phyloP scores from a whole-genome alignment of 2,329 filamentous ascomycete genomes.

The Harringtonia aguacate region DNA sequence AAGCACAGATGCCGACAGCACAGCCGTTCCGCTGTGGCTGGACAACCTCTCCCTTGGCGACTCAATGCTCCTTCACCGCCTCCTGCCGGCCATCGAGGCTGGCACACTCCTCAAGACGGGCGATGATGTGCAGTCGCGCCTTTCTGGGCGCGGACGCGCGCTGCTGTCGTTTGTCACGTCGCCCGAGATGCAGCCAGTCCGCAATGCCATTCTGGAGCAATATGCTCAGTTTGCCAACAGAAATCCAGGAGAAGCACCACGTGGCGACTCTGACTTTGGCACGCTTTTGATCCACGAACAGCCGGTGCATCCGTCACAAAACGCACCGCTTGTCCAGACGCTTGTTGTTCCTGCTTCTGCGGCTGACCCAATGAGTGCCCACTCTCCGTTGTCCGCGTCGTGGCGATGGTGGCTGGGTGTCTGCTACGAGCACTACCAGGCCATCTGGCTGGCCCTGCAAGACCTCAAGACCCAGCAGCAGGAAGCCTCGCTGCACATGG shows the following conservation, averaged over 20 bases:
- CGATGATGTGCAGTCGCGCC: background rate
- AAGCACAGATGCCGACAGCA: conserved; percentile 16
- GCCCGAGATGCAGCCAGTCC: conserved; percentile 19
- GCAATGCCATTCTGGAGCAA: conserved; percentile 21
- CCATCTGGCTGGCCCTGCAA: conserved; percentile 30
- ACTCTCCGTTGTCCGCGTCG: conserved; percentile 9
- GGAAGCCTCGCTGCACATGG: conserved; percentile 25
- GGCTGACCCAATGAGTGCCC: background rate
- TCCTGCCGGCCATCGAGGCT: conserved; percentile 2
- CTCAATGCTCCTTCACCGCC: conserved; percentile 23
- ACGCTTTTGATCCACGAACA: conserved; percentile 18
- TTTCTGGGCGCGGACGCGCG: conserved; percentile 8
- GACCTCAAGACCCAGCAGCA: conserved; percentile 29
- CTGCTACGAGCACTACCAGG: conserved; percentile 39
- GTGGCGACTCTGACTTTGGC: background rate
- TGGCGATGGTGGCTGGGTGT: conserved; percentile 34
- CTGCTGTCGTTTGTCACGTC: conserved; percentile 17
- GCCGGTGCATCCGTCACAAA: conserved; percentile 50
- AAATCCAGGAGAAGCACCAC: too few species aligned
- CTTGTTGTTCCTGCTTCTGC: background rate
- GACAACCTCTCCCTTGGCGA: conserved; percentile 39
- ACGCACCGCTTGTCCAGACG: conserved; percentile 39
- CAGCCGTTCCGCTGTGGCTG: conserved; percentile 27
- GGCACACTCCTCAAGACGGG: background rate
- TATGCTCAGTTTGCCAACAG: conserved; percentile 10